Evolutionary conservation across 1,284 basidiomycete species (phyloP).

Genomic region (Singerocomus rubriflavus): DNA sequence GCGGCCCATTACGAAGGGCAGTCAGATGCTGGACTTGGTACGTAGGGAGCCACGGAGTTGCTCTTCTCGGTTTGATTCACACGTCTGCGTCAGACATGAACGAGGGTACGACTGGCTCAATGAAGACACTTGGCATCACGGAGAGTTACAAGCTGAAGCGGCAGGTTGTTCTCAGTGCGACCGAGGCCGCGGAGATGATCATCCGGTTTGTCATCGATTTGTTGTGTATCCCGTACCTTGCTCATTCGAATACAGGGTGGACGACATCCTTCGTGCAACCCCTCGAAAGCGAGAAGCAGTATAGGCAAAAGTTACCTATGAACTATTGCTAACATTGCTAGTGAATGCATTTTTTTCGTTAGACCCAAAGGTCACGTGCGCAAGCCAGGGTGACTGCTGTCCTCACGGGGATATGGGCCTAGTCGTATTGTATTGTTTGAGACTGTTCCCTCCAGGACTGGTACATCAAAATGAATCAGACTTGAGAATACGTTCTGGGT

Average conservation of each 20-base stretch:
- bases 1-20: constrained; percentile 95
- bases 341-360: constrained; percentile 10
- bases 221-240: background rate
- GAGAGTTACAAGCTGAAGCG: constrained; percentile 98
- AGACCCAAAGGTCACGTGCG: background rate
- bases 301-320: constrained; percentile 26
- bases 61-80: background rate
- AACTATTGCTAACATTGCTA: background rate
- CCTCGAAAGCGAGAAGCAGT: constrained; percentile 66
- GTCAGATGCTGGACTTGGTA: constrained; percentile 81
- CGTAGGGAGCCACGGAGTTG: constrained; percentile 11
- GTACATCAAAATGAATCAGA: too few relatives aligned
- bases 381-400: background rate
- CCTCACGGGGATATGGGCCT: background rate
- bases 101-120: constrained; percentile 79
- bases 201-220: constrained; percentile 63
- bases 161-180: constrained; percentile 92
- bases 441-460: too few relatives aligned
- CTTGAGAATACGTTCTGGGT: too few relatives aligned
- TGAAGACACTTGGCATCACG: constrained; percentile 86
- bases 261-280: constrained; percentile 65
- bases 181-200: constrained; percentile 98
- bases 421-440: too few relatives aligned
- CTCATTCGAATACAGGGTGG: constrained; percentile 45
- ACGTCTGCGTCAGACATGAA: constrained; percentile 71